These are phyloP conservation scores for Ogataea nitratoaversa DNA, from an alignment of 805 yeast species.

Conservation along the genomic window DNA sequence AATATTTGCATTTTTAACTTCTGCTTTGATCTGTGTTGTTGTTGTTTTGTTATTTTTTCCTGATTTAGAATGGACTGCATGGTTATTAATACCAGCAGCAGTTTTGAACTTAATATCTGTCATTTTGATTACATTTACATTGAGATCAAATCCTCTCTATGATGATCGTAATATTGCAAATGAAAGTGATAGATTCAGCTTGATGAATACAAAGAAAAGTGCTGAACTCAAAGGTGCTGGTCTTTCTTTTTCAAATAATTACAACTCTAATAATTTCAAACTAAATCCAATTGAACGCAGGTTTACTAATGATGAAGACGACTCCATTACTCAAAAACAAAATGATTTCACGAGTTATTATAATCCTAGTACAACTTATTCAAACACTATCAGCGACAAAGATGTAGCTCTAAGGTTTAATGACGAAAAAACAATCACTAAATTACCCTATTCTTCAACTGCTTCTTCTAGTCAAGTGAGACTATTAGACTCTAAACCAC, in stretches of 20 bases:
- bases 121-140: constrained; percentile 44
- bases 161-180: constrained; percentile 1
- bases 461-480: background rate
- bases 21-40: constrained; percentile 53
- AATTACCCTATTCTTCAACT: background rate
- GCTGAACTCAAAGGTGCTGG: constrained; percentile 7
- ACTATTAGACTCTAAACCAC: background rate
- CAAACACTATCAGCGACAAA: constrained; percentile 2
- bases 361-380: constrained; percentile 1
- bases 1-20: constrained; percentile 46
- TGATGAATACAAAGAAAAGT: constrained; percentile 9
- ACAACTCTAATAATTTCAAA: background rate
- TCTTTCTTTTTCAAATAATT: background rate
- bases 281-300: background rate
- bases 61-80: constrained; percentile 63
- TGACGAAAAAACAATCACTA: background rate
- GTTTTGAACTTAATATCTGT: constrained; percentile 49
- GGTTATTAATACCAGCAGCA: constrained; percentile 68
- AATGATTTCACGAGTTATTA: constrained; percentile 2
- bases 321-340: background rate
- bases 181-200: constrained; percentile 12
- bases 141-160: constrained; percentile 14
- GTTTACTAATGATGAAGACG: background rate
- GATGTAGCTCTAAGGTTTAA: background rate
- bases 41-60: constrained; percentile 60